Evolutionary conservation across 352 stramenopile genomes (phyloP).

Genomic region (Globisporangium perplexum): DNA sequence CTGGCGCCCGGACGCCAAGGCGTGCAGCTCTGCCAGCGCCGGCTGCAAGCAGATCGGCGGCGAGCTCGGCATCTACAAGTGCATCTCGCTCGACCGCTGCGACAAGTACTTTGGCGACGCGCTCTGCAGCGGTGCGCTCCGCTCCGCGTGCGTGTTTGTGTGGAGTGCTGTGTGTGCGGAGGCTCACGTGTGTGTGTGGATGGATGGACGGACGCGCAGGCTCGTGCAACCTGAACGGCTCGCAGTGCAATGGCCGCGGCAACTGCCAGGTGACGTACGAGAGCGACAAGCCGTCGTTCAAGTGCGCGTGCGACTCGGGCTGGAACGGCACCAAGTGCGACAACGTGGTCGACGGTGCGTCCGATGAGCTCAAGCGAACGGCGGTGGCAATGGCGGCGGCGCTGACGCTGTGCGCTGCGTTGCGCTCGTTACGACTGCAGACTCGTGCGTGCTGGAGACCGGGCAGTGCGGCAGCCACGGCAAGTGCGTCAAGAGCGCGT

Average conservation of each 20-base stretch:
- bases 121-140: conserved; percentile 47
- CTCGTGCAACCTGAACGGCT: conserved; percentile 31
- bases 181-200: background rate
- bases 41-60: conserved; percentile 27
- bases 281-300: conserved; percentile 32
- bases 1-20: conserved; percentile 24
- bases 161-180: background rate
- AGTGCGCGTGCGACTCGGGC: conserved; percentile 58
- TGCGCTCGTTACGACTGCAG: no score
- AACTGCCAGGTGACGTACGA: conserved; percentile 37
- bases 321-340: conserved; percentile 69
- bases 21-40: conserved; percentile 7
- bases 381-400: no score
- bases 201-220: conserved; percentile 9
- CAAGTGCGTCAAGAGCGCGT: conserved; percentile 32
- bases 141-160: background rate
- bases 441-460: conserved; percentile 31
- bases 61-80: conserved; percentile 68
- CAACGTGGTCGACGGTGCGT: conserved; percentile 37
- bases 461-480: conserved; percentile 42
- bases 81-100: conserved; percentile 67
- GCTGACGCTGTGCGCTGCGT: background rate
- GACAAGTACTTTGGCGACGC: conserved; percentile 56
- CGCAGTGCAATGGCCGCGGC: conserved; percentile 67
- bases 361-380: no score